phyloP scores from a whole-genome alignment of 805 yeast genomes.

The Phaffomyces antillensis region DNA sequence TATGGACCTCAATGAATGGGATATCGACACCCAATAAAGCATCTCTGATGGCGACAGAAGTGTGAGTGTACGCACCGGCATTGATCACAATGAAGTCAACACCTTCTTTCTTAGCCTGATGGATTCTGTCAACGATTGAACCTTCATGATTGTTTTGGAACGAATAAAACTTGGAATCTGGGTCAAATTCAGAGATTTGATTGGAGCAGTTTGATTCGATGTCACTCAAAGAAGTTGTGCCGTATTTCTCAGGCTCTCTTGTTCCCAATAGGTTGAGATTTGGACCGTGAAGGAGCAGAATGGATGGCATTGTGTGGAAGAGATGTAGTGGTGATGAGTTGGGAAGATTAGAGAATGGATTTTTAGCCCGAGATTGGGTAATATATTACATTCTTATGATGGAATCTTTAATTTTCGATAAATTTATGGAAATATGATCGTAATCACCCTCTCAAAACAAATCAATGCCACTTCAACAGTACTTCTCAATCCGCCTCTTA shows the following conservation, averaged over 20 bases:
- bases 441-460: too few relatives aligned
- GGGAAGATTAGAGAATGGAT: not conserved
- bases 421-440: too few relatives aligned
- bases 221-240: slow-evolving; percentile 37
- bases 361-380: too few relatives aligned
- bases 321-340: not conserved
- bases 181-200: slow-evolving; percentile 17
- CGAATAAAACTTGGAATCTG: slow-evolving; percentile 26
- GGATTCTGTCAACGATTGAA: slow-evolving; percentile 38
- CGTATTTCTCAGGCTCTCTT: slow-evolving; percentile 45
- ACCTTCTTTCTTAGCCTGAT: slow-evolving; percentile 32
- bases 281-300: slow-evolving; percentile 43
- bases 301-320: slow-evolving; percentile 14
- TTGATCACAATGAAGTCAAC: slow-evolving; percentile 39
- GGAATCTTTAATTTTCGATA: too few relatives aligned
- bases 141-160: slow-evolving; percentile 43
- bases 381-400: too few relatives aligned
- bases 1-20: slow-evolving; percentile 44
- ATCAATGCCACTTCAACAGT: not conserved
- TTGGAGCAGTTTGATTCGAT: slow-evolving; percentile 32
- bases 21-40: slow-evolving; percentile 42
- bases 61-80: slow-evolving; percentile 48
- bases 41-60: slow-evolving; percentile 43
- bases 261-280: slow-evolving; percentile 42
- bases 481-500: not conserved